These are phyloP conservation scores for Sarocladiaceae sp. DNA, from an alignment of 2,329 filamentous ascomycete genomes.

Conservation along the genomic window DNA sequence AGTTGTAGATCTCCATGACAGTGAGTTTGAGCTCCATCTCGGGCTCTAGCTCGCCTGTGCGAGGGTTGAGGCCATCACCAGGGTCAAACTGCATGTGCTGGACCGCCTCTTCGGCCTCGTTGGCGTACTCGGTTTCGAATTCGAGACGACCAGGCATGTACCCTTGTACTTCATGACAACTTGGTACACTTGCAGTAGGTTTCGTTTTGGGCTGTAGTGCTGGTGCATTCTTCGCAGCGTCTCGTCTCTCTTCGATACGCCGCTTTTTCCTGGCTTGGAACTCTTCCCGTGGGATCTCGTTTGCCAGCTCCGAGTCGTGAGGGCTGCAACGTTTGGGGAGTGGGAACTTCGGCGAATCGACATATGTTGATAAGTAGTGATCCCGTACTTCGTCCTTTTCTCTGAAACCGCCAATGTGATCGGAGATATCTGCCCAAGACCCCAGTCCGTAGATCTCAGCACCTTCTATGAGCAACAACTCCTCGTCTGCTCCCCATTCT, in stretches of 20 bases:
- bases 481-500: constrained; percentile 97
- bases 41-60: constrained; percentile 81
- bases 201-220: constrained; percentile 89
- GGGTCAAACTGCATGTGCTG: constrained; percentile 94
- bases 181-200: constrained; percentile 89
- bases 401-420: constrained; percentile 94
- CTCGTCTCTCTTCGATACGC: constrained; percentile 86
- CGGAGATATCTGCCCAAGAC: constrained; percentile 96
- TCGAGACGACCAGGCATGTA: constrained; percentile 98
- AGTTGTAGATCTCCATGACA: constrained; percentile 98
- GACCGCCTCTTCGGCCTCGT: constrained; percentile 96
- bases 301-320: constrained; percentile 71
- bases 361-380: constrained; percentile 85
- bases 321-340: constrained; percentile 83
- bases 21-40: constrained; percentile 98
- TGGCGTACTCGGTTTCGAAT: constrained; percentile 96
- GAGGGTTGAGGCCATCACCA: constrained; percentile 83
- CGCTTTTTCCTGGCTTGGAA: constrained; percentile 92
- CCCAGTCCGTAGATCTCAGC: constrained; percentile 94
- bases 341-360: constrained; percentile 80
- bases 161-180: constrained; percentile 96
- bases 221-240: constrained; percentile 78
- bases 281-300: constrained; percentile 80
- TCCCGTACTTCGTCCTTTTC: constrained; percentile 94
- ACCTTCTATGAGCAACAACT: constrained; percentile 87